Base-by-base conservation (phyloP, 2,329 filamentous ascomycete species). In the Verticillium zaregamsianum region DNA sequence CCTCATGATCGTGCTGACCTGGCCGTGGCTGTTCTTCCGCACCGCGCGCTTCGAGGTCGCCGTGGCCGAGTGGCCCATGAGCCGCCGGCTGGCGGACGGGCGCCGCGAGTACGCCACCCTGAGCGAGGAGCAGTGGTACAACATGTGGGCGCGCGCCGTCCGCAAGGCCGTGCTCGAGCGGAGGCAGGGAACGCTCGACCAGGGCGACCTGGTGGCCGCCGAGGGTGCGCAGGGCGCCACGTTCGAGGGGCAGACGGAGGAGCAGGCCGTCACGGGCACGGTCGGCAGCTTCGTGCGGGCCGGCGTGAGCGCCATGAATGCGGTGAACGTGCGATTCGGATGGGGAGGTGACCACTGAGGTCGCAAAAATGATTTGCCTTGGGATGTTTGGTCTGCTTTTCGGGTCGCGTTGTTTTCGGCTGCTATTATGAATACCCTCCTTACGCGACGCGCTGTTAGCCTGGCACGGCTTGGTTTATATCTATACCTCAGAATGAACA, bases 21-120 rank as follows among this genome's bases (percentile, higher is more conserved):
- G 90, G 90, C 90, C 90, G 0, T 82, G 84, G 61, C 79, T 93
- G 14, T 88, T 85, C 74, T 81, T 91, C 70, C 75, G 82, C 20
- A 93, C 90, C 1, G 86, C 84, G 70, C 80, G 84, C 57, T 93
- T 88, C 76, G 82, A 88, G 65, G 86, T 90, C 2, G 81, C 86
- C 3, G 77, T 79, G 25, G 82, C 83, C 0, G 79, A 87, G 37
- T 93, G 88, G 88, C 73, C 77, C 1, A 87, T 82, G 66, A 84
- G 82, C 3, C 68, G 71, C 4, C 59, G 60, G 6, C 39, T 25
- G 25, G 32, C 61, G 23, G 60, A 58, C 35, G 37, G 57, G 17
- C 58, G 63, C 3, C 81, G 76, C 65, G 71, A 74, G 28, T 90
- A 86, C 67, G 81, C 83, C 58, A 80, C 76, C 60, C 72, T 86